Evolutionary conservation across 2,329 filamentous ascomycete genomes (phyloP), one percentile per base, ranked within the genome.

Genomic region (Xylariaceae sp.): DNA sequence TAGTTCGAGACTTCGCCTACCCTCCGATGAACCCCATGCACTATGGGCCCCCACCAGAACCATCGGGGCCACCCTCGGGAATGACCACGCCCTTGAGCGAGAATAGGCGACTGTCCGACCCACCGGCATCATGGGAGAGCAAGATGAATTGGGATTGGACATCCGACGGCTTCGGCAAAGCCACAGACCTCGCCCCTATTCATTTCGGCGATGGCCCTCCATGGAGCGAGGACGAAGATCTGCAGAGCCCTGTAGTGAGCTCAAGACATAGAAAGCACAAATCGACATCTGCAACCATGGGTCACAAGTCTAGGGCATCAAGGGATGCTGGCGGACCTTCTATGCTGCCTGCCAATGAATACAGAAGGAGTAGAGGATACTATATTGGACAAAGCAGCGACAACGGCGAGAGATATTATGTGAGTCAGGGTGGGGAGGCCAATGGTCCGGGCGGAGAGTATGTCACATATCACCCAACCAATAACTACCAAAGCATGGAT

Each of bases 1-100:
- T 88, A 34, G 90, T 98, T 51, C 85, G 93, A 58, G 93, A 98
- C 72, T 98, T 97, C 68, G 93, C 93, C 53, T 98, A 97, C 62
- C 81, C 88, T 24, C 62, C 78, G 19, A 75, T 77, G 41, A 87
- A 97, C 64, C 89, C 88, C 33, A 75, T 96, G 64, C 93, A 97
- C 70, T 95, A 95, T 72, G 93, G 93, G 1, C 87, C 91, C n/a
- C 83, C 88, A 13, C 84, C 85, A 29, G 85, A 89, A 53, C 73
- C 80, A 19, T 83, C 80, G 38, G 68, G 73, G 39, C 79, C 81
- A n/a, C 74, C 81, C 8, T 94, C 89, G 1, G 85, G 83, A 43
- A 75, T 86, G 53, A 90, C 85, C n/a, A 95, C 90, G 0, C 89
- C 91, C 9, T 82, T 79, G 13, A 93, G 87, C 64, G 88, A 93